Base-by-base conservation (phyloP, 2,329 filamentous ascomycete genomes). In the Stachybotrys chlorohalonatus region DNA sequence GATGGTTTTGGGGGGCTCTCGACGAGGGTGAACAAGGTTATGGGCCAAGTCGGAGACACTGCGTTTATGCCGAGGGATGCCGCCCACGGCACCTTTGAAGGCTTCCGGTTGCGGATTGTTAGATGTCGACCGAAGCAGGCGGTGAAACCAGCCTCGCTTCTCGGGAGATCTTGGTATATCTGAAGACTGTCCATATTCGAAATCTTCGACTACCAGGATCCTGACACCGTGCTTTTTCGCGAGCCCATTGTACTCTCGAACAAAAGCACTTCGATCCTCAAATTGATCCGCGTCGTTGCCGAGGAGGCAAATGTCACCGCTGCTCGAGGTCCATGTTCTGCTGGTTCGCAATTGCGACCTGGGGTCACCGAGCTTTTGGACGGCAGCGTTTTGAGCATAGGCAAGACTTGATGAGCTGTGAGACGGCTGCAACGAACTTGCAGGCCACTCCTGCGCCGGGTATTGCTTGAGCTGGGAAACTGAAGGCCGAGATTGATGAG, bases 241-340 rank as follows among this genome's bases (percentile, higher is more conserved):
- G 6, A 86, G 65, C 5, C 74, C 71, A 63, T 86, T 86, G 65
- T 85, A 87, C 59, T 84, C 79, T 7, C 75, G 62, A 6, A 85
- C 65, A 63, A 81, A 82, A 3, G 68, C 62, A 1, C 68, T 64
- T 32, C 80, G 73, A 53, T 79, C 73, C 42, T 77, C 74, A 15
- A 76, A 64, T 32, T 77, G 76, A 47, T 81, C 80, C 5, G 69
- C 69, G 53, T 82, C 78, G 17, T 72, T 75, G 5, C 36, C 36
- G 36, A 75, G 62, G 15, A 75, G 63, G 2, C 72, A 76, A 16
- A 73, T 60, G 36, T 79, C 79, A 46, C 75, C 77, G 54, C 76
- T 81, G 47, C 78, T 80, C 16, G 79, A 78, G 1, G 79, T 77
- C 82, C 82, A 85, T 3, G 79, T 83, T 47, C 74, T 76, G 62